A percentile compares a stretch with the other conserved stretches of the same genome.
Evolutionary conservation across 73 alveolate species (phyloP).

Genomic region (Paramecium tetraurelia): DNA sequence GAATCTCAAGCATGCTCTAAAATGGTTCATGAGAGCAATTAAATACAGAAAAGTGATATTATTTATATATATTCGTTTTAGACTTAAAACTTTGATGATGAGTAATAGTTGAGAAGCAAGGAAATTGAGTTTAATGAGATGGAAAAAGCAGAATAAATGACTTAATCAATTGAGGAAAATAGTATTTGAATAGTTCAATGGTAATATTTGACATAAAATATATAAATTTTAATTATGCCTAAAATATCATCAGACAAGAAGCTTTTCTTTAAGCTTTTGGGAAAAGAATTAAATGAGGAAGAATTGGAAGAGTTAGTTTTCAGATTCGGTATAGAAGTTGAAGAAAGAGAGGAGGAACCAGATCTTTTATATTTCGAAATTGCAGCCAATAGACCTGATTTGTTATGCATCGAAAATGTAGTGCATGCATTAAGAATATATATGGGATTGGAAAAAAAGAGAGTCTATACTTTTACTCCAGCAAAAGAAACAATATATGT

Average conservation of each 20-base stretch:
- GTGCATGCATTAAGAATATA: slow-evolving; percentile 50
- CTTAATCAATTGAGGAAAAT: neutral
- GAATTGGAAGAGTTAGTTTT: slow-evolving; percentile 54
- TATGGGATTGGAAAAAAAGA: slow-evolving; percentile 27
- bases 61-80: neutral
- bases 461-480: neutral
- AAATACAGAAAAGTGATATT: neutral
- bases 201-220: neutral
- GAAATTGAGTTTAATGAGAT: neutral
- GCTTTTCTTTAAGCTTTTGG: neutral
- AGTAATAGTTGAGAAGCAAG: neutral
- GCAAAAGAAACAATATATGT: slow-evolving; percentile 49
- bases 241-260: slow-evolving; percentile 33
- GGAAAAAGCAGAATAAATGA: neutral
- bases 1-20: neutral
- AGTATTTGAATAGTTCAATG: neutral
- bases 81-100: neutral
- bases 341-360: slow-evolving; percentile 52
- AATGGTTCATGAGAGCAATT: neutral
- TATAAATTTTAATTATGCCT: slow-evolving; percentile 38
- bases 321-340: slow-evolving; percentile 61
- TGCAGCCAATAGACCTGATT: slow-evolving; percentile 66
- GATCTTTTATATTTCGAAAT: slow-evolving; percentile 48
- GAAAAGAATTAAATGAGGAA: neutral
- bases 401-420: slow-evolving; percentile 53